Percentiles rank a stretch among this genome's conserved stretches.
phyloP scores from a whole-genome alignment of 2,329 filamentous ascomycete species.

The Diaporthe sp. region DNA sequence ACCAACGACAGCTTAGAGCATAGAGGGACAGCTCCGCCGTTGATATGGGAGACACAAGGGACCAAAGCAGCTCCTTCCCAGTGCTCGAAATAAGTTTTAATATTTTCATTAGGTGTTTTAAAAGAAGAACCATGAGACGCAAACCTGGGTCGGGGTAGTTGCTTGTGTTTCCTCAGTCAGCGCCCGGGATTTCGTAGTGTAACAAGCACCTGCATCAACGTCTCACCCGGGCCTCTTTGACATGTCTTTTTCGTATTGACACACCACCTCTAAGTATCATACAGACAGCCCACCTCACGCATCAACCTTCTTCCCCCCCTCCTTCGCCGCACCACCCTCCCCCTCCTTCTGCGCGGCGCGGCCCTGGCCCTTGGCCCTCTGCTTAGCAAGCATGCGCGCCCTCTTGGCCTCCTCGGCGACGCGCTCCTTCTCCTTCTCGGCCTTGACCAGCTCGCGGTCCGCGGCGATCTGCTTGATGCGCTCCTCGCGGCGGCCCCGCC shows the following conservation, averaged over 20 bases:
- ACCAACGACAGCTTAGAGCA: neutral
- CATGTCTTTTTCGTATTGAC: constrained; percentile 20
- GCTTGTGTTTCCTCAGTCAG: too few species aligned
- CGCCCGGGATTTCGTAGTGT: neutral
- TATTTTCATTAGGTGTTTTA: neutral
- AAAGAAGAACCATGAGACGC: neutral
- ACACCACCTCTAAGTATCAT: constrained; percentile 18
- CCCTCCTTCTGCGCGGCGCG: constrained; percentile 34
- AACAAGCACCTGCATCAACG: too few species aligned
- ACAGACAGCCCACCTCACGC: constrained; percentile 5
- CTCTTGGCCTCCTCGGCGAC: constrained; percentile 43
- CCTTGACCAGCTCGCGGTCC: constrained; percentile 43
- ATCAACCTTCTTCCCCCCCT: constrained; percentile 4
- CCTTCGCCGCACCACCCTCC: neutral
- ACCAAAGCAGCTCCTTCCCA: neutral
- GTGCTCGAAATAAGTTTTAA: neutral
- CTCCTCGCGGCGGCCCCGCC: constrained; percentile 34
- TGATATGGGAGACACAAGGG: too few species aligned
- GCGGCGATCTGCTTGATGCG: constrained; percentile 38
- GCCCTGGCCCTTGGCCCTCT: constrained; percentile 39
- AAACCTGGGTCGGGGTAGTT: too few species aligned
- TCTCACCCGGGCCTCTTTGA: neutral
- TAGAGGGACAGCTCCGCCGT: too few species aligned
- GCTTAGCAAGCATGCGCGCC: constrained; percentile 39
- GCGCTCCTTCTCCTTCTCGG: constrained; percentile 43